A percentile compares a stretch with the other conserved stretches of the same genome.
These are phyloP conservation scores for Huntiella omanensis DNA, from an alignment of 2,329 filamentous ascomycete genomes.

Conservation along the genomic window DNA sequence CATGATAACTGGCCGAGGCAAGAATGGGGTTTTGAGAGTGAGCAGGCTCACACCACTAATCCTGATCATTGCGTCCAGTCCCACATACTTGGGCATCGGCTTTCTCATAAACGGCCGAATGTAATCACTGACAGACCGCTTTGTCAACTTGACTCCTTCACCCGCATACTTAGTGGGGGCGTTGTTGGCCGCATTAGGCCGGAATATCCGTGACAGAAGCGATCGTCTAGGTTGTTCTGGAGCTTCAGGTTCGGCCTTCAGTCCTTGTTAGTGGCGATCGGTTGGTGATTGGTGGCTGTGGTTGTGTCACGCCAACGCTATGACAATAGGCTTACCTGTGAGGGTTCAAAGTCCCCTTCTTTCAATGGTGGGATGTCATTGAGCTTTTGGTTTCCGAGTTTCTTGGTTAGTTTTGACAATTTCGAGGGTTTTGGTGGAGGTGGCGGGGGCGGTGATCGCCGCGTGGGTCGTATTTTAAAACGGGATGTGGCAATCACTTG, in stretches of 20 bases:
- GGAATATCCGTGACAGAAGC: conserved; percentile 8
- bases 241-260: conserved; percentile 10
- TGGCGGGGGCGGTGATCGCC: no score
- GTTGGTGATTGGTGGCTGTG: not conserved
- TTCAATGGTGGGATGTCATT: conserved; percentile 30
- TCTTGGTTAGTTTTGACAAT: not conserved
- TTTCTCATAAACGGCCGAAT: conserved; percentile 11
- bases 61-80: conserved; percentile 39
- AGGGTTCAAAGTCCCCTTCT: conserved; percentile 19
- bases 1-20: conserved; percentile 35
- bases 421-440: not conserved
- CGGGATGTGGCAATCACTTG: no score
- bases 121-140: conserved; percentile 10
- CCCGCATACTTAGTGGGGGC: not conserved
- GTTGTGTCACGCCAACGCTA: not conserved
- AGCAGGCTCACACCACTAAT: conserved; percentile 44
- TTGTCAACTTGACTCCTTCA: conserved; percentile 6
- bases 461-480: no score
- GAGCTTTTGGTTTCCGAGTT: conserved; percentile 18
- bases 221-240: conserved; percentile 11
- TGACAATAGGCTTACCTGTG: conserved; percentile 15
- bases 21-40: conserved; percentile 39
- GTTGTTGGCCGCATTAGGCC: not conserved
- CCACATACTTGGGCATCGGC: conserved; percentile 16
- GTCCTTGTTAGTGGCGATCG: conserved; percentile 7